Base-by-base conservation (phyloP, 352 stramenopile genomes). In the Globisporangium cystogenes region DNA sequence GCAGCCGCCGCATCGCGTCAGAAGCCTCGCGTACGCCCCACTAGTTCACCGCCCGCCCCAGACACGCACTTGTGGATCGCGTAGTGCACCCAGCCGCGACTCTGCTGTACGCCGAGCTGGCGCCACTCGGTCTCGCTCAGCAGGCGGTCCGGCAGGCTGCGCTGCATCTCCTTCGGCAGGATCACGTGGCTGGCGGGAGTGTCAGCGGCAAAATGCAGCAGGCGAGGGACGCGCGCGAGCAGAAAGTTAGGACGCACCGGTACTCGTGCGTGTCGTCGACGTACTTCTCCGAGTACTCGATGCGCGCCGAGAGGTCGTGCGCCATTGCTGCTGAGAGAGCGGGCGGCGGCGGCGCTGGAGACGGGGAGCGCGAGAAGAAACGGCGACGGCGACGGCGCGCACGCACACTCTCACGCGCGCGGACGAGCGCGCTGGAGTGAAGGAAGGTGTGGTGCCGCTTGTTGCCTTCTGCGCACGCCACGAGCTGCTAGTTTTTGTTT, bases 21-120 rank as follows among this genome's bases (percentile, higher is more conserved):
- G 33, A 7, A 12, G 0, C 33, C n/a, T 40, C n/a, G 15, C 43
- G 21, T 5, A 7, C 5, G n/a, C n/a, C n/a, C n/a, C n/a, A n/a
- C n/a, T n/a, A n/a, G n/a, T n/a, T n/a, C n/a, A n/a, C n/a, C n/a
- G n/a, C n/a, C n/a, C n/a, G n/a, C n/a, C n/a, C n/a, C 16, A 33
- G 1, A 7, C 23, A 84, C 87, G 55, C 74, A 97, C 88, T 97
- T 96, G 76, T 99, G 97, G 63, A 99, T 98, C 35, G 96, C 96
- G 76, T 99, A 99, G 74, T 99, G 97, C 63, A 98, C 88, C 97
- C 97, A 99, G 45, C 97, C 97, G 41, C 97, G 89, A 61, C 86
- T 98, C 76, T 99, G 96, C 76, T 99, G 96, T 12, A 99, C 95
- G 51, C 96, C 96, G 40, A 99, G 83, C 58, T 93, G 88, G 62